Conservation (phyloP, 2,329 filamentous ascomycete species). For the Scedosporium apiospermum region DNA sequence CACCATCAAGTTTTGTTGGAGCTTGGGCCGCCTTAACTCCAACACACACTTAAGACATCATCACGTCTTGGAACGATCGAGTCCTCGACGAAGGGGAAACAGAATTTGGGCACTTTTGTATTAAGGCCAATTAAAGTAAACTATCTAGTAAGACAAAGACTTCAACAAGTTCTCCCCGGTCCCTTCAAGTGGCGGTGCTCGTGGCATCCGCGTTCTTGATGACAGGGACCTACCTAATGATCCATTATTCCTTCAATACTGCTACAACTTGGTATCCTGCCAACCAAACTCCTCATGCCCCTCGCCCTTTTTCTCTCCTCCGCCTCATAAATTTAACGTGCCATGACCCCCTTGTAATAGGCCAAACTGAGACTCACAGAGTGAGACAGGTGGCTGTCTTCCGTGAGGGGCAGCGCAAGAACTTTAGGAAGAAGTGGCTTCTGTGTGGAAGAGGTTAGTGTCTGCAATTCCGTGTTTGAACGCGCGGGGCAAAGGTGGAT, state of each 20-base stretch:
- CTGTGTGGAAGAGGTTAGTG: background rate
- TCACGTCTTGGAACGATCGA: too few species aligned
- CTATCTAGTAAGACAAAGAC: background rate
- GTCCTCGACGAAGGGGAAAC: too few species aligned
- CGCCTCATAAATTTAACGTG: conserved; percentile 12
- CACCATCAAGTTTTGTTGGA: too few species aligned
- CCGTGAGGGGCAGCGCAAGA: conserved; percentile 56
- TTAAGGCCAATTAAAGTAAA: background rate
- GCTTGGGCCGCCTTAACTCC: too few species aligned
- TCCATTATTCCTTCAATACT: background rate
- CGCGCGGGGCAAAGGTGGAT: background rate
- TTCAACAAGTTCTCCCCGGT: background rate
- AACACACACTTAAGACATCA: too few species aligned
- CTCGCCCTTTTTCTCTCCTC: background rate
- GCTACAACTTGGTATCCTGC: background rate
- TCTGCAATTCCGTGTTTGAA: conserved; percentile 10
- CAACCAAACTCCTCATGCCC: background rate
- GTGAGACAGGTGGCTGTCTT: conserved; percentile 62
- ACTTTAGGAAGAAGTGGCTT: conserved; percentile 29
- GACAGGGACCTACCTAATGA: background rate
- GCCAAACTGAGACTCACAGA: conserved; percentile 59
- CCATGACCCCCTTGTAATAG: conserved; percentile 59
- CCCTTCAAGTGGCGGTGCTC: background rate
- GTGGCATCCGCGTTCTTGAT: background rate
- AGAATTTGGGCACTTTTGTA: background rate